Evolutionary conservation across 768 basidiomycete species (phyloP).

Genomic region (Tulasnella sp.): DNA sequence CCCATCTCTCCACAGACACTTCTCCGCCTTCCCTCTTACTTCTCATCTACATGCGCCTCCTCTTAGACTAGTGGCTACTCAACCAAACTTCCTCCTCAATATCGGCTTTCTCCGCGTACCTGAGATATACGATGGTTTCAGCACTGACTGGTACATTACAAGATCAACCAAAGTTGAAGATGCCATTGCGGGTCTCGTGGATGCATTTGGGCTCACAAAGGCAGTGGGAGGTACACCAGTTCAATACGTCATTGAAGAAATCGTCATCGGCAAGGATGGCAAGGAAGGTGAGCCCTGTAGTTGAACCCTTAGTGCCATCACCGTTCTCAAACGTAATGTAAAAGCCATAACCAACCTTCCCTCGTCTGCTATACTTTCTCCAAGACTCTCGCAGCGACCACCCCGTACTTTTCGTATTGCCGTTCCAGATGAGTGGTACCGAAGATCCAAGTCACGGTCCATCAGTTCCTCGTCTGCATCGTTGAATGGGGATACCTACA

Average conservation of each 20-base stretch:
- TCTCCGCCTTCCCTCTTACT: conserved; percentile 58
- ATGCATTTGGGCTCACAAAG: conserved; percentile 59
- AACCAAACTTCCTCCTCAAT: conserved; percentile 42
- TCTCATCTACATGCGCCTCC: conserved; percentile 52
- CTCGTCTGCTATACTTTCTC: conserved; percentile 14
- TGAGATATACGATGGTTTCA: conserved; percentile 61
- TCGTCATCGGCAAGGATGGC: conserved; percentile 38
- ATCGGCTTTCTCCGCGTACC: conserved; percentile 55
- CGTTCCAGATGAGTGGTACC: conserved; percentile 71
- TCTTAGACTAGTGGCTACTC: conserved; percentile 58
- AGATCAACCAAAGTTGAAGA: conserved; percentile 43
- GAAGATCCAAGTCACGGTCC: conserved; percentile 46
- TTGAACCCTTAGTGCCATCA: background rate
- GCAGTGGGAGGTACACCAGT: conserved; percentile 50
- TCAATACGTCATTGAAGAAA: conserved; percentile 63
- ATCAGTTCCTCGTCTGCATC: conserved; percentile 18
- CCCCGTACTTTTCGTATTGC: conserved; percentile 45
- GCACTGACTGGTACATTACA: conserved; percentile 53
- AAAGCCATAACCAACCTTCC: conserved; percentile 7
- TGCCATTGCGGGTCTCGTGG: conserved; percentile 37
- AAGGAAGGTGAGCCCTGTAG: conserved; percentile 37
- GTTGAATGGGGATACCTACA: background rate
- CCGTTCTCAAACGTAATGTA: background rate
- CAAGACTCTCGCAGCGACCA: conserved; percentile 25
- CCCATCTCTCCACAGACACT: conserved; percentile 34